Base-by-base conservation (phyloP, 2,329 filamentous ascomycete genomes). In the Leptographium wingfieldii region DNA sequence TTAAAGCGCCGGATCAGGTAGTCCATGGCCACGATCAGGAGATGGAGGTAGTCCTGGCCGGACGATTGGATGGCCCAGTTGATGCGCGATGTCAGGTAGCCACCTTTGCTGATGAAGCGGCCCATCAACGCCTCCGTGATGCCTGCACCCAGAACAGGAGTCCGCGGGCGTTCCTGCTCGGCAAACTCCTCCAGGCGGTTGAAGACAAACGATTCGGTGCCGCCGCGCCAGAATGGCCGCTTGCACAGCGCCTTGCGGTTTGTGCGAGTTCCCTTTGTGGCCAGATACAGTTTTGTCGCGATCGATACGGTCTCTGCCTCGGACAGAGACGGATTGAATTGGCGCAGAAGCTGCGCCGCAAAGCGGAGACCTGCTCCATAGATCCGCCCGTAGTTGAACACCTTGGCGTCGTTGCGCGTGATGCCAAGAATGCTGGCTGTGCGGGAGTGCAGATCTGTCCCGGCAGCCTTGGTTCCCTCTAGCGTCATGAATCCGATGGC, bases 21-120 rank as follows among this genome's bases (percentile, higher is more conserved):
- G 70, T 97, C 92, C 95, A 99, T 99, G 16, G 85, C 80, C 3
- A 97, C 83, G 64, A 99, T 90, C 22, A 99, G 80, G 5, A 99
- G 83, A 69, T 99, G 94, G 2, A 99, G 81, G 71, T 99, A 99
- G 72, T 99, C 95, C 4, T 97, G 92, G 5, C 95, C 94, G 0
- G 90, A 95, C 0, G 92, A 96, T 69, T 99, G 94, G 66, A 99
- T 97, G 3, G 94, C 94, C 94, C 94, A 99, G 70, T 99, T 99
- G 74, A 99, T 97, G 40, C 95, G 86, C 22, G 88, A 95, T 1
- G 94, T 96, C 75, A 99, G 86, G 74, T 96, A 99, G 27, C 87
- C 90, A 43, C 92, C 91, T 69, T 90, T 94, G 72, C 82, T 89
- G 67, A 99, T 85, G 69, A 87, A 95, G 19, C 89, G 85, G 58